Evolutionary conservation across 495 filamentous ascomycete genomes (phyloP), one percentile per base, ranked within the genome.

Genomic region (Podospora anserina): DNA sequence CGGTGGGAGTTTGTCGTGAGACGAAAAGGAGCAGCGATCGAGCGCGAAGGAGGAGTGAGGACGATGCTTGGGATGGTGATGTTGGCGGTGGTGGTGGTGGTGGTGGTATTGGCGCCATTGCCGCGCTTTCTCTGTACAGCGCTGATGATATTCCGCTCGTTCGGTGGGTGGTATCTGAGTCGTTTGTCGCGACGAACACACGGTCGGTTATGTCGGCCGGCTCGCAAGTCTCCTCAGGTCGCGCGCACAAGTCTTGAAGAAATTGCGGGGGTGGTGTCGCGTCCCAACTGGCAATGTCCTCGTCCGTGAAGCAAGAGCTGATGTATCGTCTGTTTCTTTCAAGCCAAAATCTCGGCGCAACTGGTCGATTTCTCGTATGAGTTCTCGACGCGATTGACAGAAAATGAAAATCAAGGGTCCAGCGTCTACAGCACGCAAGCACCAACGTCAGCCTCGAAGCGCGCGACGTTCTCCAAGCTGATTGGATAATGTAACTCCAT

Each of bases 1-100:
- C 64, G n/a, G 70, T 72, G 5, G 61, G 39, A 15, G 30, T 61
- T 15, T 58, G 55, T 18, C 55, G 15, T 2, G 55, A 58, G 23
- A 58, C n/a, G 4, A 26, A 0, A 57, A 2, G 34, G 34, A 39
- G 23, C 23, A 23, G 23, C 54, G 54, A 57, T 39, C 54, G 59
- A 53, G 61, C 6, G 61, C 57, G 27, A 19, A 66, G 16, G 44
- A 49, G 13, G 55, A 53, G 13, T 39, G 39, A 18, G 16, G 66
- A 27, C 23, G 23, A 1, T 1, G 23, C 23, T 1, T 23, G 53
- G 61, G 57, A 16, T 64, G 4, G 49, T 61, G 68, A 9, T 27
- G 59, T 0, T 63, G 61, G 26, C 62, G 60, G 20, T 56, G 53
- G n/a, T 23, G 57, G 44, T 49, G 15, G 55, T 49, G 26, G 67